Conservation (phyloP, 306 rosid species). For the Cucumis cinereus region DNA sequence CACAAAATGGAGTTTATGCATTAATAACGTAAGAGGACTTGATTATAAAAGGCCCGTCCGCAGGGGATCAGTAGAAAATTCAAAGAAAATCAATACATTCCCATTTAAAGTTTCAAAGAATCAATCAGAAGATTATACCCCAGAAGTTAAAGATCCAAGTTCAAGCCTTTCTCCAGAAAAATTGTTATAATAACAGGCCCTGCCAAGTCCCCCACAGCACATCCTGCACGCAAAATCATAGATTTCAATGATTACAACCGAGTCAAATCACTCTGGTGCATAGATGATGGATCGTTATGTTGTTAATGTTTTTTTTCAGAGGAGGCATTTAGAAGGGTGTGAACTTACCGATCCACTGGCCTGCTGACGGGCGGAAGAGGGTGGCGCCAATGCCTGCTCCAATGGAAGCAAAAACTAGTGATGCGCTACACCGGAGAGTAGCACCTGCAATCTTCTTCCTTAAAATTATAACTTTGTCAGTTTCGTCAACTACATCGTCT, state of each 20-base stretch:
- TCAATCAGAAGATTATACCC: slow-evolving; percentile 6
- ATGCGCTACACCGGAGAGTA: slow-evolving; percentile 47
- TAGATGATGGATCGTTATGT: background rate
- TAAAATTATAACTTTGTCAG: slow-evolving; percentile 22
- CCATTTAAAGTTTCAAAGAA: slow-evolving; percentile 2
- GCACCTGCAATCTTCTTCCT: slow-evolving; percentile 33
- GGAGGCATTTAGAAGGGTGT: background rate
- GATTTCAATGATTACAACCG: background rate
- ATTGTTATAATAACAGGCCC: slow-evolving; percentile 56
- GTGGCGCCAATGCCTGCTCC: slow-evolving; percentile 79
- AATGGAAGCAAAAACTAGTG: slow-evolving; percentile 62
- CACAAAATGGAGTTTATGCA: background rate
- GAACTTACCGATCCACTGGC: slow-evolving; percentile 77
- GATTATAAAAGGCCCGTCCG: background rate
- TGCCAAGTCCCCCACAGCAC: slow-evolving; percentile 59
- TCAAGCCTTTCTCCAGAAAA: slow-evolving; percentile 23
- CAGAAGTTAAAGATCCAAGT: slow-evolving; percentile 22
- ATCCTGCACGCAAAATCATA: slow-evolving; percentile 36
- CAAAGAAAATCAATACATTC: background rate
- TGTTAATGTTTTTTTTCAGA: background rate
- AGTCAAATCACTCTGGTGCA: background rate
- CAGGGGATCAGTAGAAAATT: background rate
- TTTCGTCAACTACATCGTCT: slow-evolving; percentile 20
- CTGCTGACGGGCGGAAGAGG: slow-evolving; percentile 46
- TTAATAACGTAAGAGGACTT: background rate